These are phyloP conservation scores for Sphenostylis stenocarpa DNA, from an alignment of 306 rosid genomes.

Conservation along the genomic window DNA sequence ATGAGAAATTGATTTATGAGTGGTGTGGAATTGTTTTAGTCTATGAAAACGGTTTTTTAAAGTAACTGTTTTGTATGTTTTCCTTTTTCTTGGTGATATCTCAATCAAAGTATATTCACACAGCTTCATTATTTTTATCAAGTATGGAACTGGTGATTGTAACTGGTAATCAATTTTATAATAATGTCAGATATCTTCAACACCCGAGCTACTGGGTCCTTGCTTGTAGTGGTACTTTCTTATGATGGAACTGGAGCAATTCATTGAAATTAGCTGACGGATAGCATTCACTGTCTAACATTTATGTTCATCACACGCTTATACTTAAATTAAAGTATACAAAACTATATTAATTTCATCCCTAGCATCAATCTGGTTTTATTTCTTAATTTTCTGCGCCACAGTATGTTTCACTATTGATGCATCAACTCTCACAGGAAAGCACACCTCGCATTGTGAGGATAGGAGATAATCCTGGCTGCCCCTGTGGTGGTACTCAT, in stretches of 20 bases:
- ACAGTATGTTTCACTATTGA: conserved; percentile 28
- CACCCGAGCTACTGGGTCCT: not conserved
- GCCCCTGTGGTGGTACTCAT: conserved; percentile 88
- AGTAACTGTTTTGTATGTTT: not conserved
- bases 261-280: conserved; percentile 4
- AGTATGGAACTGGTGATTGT: not conserved
- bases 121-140: not conserved
- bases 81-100: not conserved
- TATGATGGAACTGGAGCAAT: not conserved
- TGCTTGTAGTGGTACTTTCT: not conserved
- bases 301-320: not conserved
- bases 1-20: not conserved
- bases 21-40: not conserved
- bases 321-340: not conserved
- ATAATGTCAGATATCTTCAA: not conserved
- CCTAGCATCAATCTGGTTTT: not conserved
- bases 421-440: conserved; percentile 43
- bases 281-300: not conserved
- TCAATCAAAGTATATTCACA: conserved; percentile 6
- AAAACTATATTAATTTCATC: not conserved
- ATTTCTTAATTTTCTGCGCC: not conserved
- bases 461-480: conserved; percentile 58
- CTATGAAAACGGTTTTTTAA: not conserved
- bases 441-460: conserved; percentile 72
- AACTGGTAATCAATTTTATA: not conserved